Evolutionary conservation across 352 stramenopile species (phyloP).

Genomic region (Globisporangium spinosum): DNA sequence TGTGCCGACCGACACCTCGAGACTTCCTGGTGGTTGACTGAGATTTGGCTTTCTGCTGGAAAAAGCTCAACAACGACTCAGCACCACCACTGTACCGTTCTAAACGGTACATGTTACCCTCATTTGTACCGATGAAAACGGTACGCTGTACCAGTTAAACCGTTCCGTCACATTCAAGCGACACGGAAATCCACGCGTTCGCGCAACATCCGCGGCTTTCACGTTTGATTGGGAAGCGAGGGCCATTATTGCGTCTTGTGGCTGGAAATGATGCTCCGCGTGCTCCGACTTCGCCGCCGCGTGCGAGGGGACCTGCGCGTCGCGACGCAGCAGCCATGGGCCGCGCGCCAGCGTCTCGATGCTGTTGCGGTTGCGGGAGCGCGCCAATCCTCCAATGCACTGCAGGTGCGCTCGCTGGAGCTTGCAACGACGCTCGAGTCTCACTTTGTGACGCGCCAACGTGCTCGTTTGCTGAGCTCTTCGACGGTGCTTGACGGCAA

Average conservation of each 20-base stretch:
- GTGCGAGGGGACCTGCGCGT: slow-evolving; percentile 8
- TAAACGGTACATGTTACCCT: not conserved
- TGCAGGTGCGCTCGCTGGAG: not conserved
- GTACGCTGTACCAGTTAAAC: slow-evolving; percentile 8
- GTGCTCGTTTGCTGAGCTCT: slow-evolving; percentile 14
- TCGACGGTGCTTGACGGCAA: slow-evolving; percentile 4
- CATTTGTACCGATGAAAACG: not conserved
- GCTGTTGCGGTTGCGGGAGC: not conserved
- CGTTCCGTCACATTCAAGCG: slow-evolving; percentile 2
- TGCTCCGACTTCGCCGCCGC: slow-evolving; percentile 18
- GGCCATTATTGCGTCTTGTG: slow-evolving; percentile 12
- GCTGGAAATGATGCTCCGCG: slow-evolving; percentile 20
- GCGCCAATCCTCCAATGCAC: not conserved
- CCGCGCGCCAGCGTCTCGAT: not conserved
- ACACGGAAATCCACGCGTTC: slow-evolving; percentile 13
- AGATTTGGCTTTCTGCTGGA: not conserved
- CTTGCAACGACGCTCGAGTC: not conserved
- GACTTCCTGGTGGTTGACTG: too few relatives aligned
- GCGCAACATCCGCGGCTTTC: slow-evolving; percentile 8
- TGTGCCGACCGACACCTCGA: too few relatives aligned
- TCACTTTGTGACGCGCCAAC: not conserved
- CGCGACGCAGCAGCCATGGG: not conserved
- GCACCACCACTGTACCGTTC: not conserved
- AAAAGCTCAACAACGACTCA: not conserved
- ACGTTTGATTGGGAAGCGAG: slow-evolving; percentile 1